Base-by-base conservation (phyloP, 805 yeast genomes). In the Wickerhamia fluorescens region DNA sequence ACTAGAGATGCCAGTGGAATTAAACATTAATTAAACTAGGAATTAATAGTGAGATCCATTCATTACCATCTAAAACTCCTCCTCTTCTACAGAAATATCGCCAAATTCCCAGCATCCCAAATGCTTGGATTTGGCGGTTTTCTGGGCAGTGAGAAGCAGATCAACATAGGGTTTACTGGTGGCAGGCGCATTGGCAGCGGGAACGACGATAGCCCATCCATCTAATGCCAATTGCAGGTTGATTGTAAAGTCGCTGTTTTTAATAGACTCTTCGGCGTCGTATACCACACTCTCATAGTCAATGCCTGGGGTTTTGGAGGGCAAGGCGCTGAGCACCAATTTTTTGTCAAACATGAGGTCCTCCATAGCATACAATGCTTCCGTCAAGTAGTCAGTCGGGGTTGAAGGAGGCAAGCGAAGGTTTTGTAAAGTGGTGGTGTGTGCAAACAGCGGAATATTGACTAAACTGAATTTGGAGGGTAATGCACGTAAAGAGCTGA, bases 31-130 rank as follows among this genome's bases (percentile, higher is more conserved):
- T 18, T 18, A 8, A 10, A 18, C 20, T 18, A 10, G 10, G 20
- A 18, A 8, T 10, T 18, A 18, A 10, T 8, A 18, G n/a, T n/a
- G n/a, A n/a, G n/a, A n/a, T n/a, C n/a, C n/a, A n/a, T n/a, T 14
- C 16, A 9, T 14, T 9, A 10, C 14, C 21, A 16, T 17, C 18
- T 30, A 26, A 8, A 23, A 16, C 5, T 31, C 30, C 19, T 56
- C 64, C 4, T 74, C 80, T 32, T 73, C 79, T 31, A 64, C 74
- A 21, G 78, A 69, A 20, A 81, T 70, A 47, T 80, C 86, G 28
- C 88, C 88, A 41, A 71, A 75, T 53, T 76, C 75, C 88, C 88
- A 80, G 47, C 83, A 77, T 4, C 87, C 87, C 13, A 55, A 44
- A 36, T 73, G 76, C 18, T 44, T 51, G 11, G 51, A 30, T 47